Evolutionary conservation across 2,329 filamentous ascomycete species (phyloP).

Genomic region (Graphilbum fragrans): DNA sequence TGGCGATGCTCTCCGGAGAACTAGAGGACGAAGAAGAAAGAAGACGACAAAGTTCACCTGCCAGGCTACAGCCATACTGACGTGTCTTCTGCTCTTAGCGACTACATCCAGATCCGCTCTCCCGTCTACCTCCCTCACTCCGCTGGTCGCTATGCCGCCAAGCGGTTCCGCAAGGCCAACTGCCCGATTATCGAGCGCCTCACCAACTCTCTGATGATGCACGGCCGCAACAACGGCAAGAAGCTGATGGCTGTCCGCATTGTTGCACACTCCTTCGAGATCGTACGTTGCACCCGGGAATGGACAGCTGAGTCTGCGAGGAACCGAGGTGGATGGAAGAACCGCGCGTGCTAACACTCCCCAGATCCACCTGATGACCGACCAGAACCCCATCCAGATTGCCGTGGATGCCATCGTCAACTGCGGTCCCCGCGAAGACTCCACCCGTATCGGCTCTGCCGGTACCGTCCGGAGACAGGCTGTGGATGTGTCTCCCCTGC

Average conservation of each 20-base stretch:
- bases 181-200: conserved; percentile 99
- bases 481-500: conserved; percentile 98
- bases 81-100: conserved; percentile 42
- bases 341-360: not conserved
- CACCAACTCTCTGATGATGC: conserved; percentile 99
- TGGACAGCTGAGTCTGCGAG: not conserved
- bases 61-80: not conserved
- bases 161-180: conserved; percentile 99
- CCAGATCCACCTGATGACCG: conserved; percentile 99
- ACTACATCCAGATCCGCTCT: conserved; percentile 99
- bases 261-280: conserved; percentile 97
- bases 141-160: conserved; percentile 94
- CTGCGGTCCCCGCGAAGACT: conserved; percentile 99
- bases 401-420: conserved; percentile 99
- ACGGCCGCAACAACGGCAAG: conserved; percentile 99
- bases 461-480: conserved; percentile 99
- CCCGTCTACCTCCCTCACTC: conserved; percentile 99
- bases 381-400: conserved; percentile 99
- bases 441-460: conserved; percentile 96
- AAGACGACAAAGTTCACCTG: not conserved
- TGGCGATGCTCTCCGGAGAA: not conserved
- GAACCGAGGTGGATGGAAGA: not conserved
- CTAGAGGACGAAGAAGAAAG: not conserved
- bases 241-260: conserved; percentile 99
- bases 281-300: conserved; percentile 44